Conservation (phyloP, 2,329 filamentous ascomycete genomes). For the Sporothrix brasiliensis region DNA sequence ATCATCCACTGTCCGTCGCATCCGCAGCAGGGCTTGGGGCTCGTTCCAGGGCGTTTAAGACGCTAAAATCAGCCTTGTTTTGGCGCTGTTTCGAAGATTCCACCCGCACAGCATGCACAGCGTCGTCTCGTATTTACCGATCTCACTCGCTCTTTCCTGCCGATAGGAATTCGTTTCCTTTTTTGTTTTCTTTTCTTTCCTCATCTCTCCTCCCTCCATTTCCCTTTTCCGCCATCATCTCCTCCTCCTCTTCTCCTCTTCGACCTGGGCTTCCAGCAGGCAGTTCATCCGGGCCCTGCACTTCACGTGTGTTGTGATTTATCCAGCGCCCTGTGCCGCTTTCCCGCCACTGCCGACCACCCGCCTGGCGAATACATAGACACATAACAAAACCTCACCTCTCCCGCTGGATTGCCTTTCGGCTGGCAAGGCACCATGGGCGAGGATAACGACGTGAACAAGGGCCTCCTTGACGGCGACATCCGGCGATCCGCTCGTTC, state of each 20-base stretch:
- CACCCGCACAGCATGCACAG: not conserved
- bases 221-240: not conserved
- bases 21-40: conserved; percentile 7
- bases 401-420: not conserved
- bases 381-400: not conserved
- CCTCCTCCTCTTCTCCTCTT: not conserved
- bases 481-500: conserved; percentile 21
- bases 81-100: conserved; percentile 25
- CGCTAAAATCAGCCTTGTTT: conserved; percentile 26
- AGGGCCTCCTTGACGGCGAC: conserved; percentile 19
- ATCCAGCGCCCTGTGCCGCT: conserved; percentile 19
- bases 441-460: conserved; percentile 16
- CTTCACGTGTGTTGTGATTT: not conserved
- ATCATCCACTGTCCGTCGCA: conserved; percentile 5
- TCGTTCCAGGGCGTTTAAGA: not conserved
- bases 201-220: not conserved
- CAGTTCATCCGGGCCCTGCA: conserved; percentile 1
- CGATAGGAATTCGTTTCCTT: not conserved
- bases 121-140: conserved; percentile 6
- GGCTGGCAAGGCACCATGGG: conserved; percentile 16
- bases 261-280: not conserved
- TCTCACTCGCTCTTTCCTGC: conserved; percentile 9
- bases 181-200: not conserved
- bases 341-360: conserved; percentile 6
- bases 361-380: not conserved